A percentile compares a stretch with the other conserved stretches of the same genome.
phyloP scores from a whole-genome alignment of 2,329 filamentous ascomycete genomes.

The Stagonosporopsis cucurbitacearum region DNA sequence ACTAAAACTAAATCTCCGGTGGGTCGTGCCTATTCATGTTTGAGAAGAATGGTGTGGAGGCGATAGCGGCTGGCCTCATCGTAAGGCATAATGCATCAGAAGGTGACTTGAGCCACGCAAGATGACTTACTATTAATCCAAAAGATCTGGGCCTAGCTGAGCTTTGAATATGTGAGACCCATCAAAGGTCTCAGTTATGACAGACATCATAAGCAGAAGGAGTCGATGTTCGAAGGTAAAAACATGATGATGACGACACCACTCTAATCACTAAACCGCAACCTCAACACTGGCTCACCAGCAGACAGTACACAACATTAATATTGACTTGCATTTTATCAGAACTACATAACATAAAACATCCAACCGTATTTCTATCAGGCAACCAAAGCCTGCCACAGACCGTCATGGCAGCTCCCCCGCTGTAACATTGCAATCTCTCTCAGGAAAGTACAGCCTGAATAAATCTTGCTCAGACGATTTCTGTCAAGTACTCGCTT shows the following conservation, averaged over 20 bases:
- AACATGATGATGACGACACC: background rate
- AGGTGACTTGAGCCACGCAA: slow-evolving; percentile 5
- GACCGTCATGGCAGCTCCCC: slow-evolving; percentile 17
- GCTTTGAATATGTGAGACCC: no score
- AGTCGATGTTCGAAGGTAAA: background rate
- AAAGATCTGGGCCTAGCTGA: no score
- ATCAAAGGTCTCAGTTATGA: no score
- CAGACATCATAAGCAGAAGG: background rate
- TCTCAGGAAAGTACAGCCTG: slow-evolving; percentile 20
- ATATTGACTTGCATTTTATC: background rate
- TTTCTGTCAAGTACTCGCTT: slow-evolving; percentile 19
- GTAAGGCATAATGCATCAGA: background rate
- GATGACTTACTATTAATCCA: no score
- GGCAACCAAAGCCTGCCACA: background rate
- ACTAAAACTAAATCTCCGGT: background rate
- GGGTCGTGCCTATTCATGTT: background rate
- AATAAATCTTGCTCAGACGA: slow-evolving; percentile 24
- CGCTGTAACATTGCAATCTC: slow-evolving; percentile 15
- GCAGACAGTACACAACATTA: background rate
- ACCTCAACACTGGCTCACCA: background rate
- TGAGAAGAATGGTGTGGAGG: slow-evolving; percentile 5
- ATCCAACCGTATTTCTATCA: background rate
- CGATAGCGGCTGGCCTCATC: slow-evolving; percentile 4
- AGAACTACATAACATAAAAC: background rate
- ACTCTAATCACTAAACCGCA: background rate